A percentile compares a stretch with the other conserved stretches of the same genome.
Conservation (phyloP, 2,329 filamentous ascomycete genomes). For the Aspergillus fumigatus region DNA sequence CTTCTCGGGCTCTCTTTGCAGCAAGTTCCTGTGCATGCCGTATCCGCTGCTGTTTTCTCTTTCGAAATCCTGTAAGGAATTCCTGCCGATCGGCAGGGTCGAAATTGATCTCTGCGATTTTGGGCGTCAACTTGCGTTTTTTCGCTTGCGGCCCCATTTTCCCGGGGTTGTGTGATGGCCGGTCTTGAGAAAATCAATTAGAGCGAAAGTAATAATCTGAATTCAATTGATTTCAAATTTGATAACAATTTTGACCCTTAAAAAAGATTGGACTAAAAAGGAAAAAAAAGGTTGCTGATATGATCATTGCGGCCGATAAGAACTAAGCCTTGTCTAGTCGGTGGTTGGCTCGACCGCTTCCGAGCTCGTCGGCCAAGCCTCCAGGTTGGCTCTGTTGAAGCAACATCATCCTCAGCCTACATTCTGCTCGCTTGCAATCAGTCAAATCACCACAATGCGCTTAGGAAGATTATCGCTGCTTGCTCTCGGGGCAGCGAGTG, state of each 20-base stretch:
- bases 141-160: conserved; percentile 57
- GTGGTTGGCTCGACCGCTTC: conserved; percentile 33
- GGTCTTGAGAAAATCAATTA: background rate
- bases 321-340: conserved; percentile 26
- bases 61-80: conserved; percentile 93
- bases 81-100: conserved; percentile 75
- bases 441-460: conserved; percentile 36
- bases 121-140: conserved; percentile 58
- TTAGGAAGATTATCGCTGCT: conserved; percentile 41
- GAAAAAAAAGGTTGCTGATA: conserved; percentile 3
- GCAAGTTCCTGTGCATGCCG: conserved; percentile 82
- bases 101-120: conserved; percentile 78
- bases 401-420: conserved; percentile 14
- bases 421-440: conserved; percentile 9
- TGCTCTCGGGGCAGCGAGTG: conserved; percentile 53
- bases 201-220: background rate
- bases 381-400: conserved; percentile 13
- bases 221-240: background rate
- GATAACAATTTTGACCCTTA: conserved; percentile 14
- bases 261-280: conserved; percentile 4
- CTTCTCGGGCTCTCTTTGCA: conserved; percentile 69
- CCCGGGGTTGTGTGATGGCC: background rate
- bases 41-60: conserved; percentile 80
- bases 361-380: conserved; percentile 22
- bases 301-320: conserved; percentile 5